Conservation (phyloP, 441 rosid genomes). For the Raphanus hybrid region DNA sequence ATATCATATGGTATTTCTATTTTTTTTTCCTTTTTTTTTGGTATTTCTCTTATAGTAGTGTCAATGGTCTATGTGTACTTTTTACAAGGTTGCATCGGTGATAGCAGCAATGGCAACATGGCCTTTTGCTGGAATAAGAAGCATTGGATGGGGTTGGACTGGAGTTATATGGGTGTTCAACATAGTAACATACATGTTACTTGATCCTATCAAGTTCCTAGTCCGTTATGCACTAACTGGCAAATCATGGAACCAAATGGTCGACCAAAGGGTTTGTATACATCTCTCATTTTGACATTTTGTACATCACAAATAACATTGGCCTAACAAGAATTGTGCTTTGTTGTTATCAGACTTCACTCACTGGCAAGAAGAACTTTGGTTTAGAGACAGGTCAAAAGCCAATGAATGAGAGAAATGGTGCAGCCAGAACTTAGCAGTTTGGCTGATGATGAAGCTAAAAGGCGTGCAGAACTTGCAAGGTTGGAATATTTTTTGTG, state of each 20-base stretch:
- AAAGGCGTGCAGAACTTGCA: constrained; percentile 62
- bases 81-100: constrained; percentile 47
- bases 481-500: constrained; percentile 39
- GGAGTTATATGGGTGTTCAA: constrained; percentile 66
- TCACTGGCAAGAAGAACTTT: constrained; percentile 58
- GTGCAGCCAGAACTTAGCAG: constrained; percentile 48
- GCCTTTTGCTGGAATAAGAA: constrained; percentile 54
- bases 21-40: too few relatives aligned
- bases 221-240: constrained; percentile 63
- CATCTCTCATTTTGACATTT: neutral
- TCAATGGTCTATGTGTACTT: neutral
- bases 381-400: constrained; percentile 30
- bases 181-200: constrained; percentile 49
- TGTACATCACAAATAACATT: neutral
- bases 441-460: constrained; percentile 64
- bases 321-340: neutral
- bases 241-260: constrained; percentile 53
- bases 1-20: neutral
- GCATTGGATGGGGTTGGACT: constrained; percentile 70
- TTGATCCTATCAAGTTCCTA: constrained; percentile 61
- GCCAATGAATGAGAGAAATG: constrained; percentile 44
- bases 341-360: constrained; percentile 57
- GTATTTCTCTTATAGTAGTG: neutral
- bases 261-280: constrained; percentile 39
- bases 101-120: constrained; percentile 52